Evolutionary conservation across 2,329 filamentous ascomycete genomes (phyloP).

Genomic region (Colletotrichum plurivorum): DNA sequence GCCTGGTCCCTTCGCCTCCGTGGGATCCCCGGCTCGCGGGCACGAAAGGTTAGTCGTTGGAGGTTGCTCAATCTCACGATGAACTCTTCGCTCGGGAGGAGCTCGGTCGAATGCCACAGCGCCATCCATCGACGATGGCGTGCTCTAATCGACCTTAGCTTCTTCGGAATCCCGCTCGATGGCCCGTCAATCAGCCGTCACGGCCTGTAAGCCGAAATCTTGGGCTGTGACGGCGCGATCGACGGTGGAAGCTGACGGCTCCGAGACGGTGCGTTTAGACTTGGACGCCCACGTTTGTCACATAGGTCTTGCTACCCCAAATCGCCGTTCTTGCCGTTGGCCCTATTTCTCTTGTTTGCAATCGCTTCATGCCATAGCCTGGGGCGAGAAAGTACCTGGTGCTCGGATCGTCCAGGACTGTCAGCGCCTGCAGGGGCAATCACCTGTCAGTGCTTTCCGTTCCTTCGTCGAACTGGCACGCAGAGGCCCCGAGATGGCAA

Average conservation of each 20-base stretch:
- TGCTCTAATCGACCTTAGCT: conserved; percentile 16
- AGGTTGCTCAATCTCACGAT: conserved; percentile 24
- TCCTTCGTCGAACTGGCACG: conserved; percentile 9
- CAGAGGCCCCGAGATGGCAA: conserved; percentile 21
- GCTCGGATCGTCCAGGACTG: conserved; percentile 23
- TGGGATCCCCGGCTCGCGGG: conserved; percentile 5
- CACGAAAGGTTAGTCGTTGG: conserved; percentile 16
- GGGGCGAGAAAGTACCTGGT: conserved; percentile 20
- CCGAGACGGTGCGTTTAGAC: background rate
- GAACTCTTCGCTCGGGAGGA: conserved; percentile 20
- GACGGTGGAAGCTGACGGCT: conserved; percentile 22
- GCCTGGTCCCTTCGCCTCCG: background rate
- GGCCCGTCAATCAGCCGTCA: conserved; percentile 25
- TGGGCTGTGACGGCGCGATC: conserved; percentile 17
- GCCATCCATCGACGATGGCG: conserved; percentile 19
- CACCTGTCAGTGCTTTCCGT: conserved; percentile 25
- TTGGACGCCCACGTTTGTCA: background rate
- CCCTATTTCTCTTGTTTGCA: background rate
- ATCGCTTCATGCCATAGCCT: conserved; percentile 26
- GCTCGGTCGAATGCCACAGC: conserved; percentile 31
- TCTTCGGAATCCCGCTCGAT: background rate
- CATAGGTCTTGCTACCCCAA: conserved; percentile 1
- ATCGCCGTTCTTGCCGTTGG: conserved; percentile 3
- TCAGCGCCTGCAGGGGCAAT: conserved; percentile 10
- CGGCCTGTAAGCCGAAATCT: conserved; percentile 1